Percentiles rank a stretch among this genome's conserved stretches.
phyloP scores from a whole-genome alignment of 176 grass and related monocot species.

The Cenchrus americanus region DNA sequence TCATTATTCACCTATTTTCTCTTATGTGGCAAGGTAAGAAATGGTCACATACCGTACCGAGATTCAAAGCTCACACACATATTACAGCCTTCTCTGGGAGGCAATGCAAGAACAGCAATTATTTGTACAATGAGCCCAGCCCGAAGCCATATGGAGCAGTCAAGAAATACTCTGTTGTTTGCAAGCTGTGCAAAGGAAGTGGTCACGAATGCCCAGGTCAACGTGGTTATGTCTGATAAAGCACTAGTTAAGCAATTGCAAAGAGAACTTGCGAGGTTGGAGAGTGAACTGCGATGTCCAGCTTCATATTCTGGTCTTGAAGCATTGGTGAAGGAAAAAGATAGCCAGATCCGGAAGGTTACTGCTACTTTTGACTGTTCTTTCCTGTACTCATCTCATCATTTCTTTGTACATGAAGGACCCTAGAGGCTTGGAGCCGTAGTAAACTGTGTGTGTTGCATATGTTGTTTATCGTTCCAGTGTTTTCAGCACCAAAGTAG shows the following conservation, averaged over 20 bases:
- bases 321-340: constrained; percentile 75
- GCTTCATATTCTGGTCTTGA: constrained; percentile 66
- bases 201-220: constrained; percentile 86
- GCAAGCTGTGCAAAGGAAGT: constrained; percentile 93
- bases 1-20: constrained; percentile 34
- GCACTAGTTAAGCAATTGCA: constrained; percentile 83
- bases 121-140: constrained; percentile 92
- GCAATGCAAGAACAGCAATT: constrained; percentile 89
- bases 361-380: constrained; percentile 23
- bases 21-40: constrained; percentile 81
- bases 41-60: constrained; percentile 82
- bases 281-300: constrained; percentile 76
- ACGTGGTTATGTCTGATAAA: constrained; percentile 90
- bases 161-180: constrained; percentile 78
- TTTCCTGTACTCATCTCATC: background rate
- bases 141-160: constrained; percentile 78
- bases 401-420: constrained; percentile 15
- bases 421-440: background rate
- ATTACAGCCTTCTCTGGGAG: constrained; percentile 81
- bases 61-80: constrained; percentile 96
- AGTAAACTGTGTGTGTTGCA: background rate
- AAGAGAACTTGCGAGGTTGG: constrained; percentile 81
- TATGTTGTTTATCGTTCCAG: background rate
- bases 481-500: constrained; percentile 2
- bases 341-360: constrained; percentile 82